These are phyloP conservation scores for Pythium volutum DNA, from an alignment of 352 stramenopile species.

Conservation along the genomic window DNA sequence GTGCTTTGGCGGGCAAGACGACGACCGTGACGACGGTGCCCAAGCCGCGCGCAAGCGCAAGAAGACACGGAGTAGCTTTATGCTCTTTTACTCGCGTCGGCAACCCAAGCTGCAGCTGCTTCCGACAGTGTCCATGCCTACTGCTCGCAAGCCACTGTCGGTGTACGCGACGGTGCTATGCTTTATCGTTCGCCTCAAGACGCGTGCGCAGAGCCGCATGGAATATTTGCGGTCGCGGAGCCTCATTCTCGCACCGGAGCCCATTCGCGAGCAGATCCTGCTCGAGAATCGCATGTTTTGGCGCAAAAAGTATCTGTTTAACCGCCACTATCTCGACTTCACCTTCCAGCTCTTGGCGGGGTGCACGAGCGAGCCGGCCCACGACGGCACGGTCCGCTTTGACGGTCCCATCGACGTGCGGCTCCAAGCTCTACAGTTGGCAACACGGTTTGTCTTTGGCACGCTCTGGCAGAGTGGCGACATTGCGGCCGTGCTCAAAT, in stretches of 20 bases:
- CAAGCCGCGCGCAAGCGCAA: conserved; percentile 33
- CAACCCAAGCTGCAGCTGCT: conserved; percentile 35
- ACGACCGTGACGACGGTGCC: conserved; percentile 4
- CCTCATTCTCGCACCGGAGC: conserved; percentile 58
- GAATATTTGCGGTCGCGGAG: conserved; percentile 43
- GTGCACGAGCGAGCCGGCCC: conserved; percentile 46
- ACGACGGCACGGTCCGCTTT: conserved; percentile 17
- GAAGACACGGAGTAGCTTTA: conserved; percentile 87
- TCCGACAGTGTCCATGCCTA: background rate
- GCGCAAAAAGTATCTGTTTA: conserved; percentile 84
- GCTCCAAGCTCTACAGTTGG: conserved; percentile 71
- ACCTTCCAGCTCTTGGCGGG: conserved; percentile 72
- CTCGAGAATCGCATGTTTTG: conserved; percentile 86
- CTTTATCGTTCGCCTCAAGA: conserved; percentile 26
- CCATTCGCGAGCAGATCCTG: conserved; percentile 73
- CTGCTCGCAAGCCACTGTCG: conserved; percentile 22
- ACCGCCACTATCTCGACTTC: conserved; percentile 70
- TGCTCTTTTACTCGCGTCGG: conserved; percentile 80
- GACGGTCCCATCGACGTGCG: conserved; percentile 58
- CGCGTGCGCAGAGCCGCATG: conserved; percentile 27
- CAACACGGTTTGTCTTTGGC: conserved; percentile 85
- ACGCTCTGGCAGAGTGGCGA: conserved; percentile 83
- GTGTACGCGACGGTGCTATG: conserved; percentile 26
- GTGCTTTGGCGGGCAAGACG: conserved; percentile 46
- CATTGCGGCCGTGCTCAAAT: conserved; percentile 68